phyloP scores from a whole-genome alignment of 2,329 filamentous ascomycete species.

The Beauveria medogensis region DNA sequence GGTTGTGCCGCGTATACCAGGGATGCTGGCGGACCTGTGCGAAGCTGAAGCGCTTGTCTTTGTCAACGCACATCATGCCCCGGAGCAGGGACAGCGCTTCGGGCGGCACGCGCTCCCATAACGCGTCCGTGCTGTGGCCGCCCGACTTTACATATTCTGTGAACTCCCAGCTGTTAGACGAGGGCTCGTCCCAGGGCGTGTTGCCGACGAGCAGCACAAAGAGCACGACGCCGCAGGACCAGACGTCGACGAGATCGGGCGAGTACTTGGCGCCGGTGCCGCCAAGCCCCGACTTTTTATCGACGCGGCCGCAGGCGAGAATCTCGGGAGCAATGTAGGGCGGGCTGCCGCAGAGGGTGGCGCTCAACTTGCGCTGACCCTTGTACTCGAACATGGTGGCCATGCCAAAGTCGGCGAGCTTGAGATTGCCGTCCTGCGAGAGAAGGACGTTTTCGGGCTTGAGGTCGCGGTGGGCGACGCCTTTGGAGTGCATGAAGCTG shows the following conservation, averaged over 20 bases:
- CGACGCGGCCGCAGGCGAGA: slow-evolving; percentile 41
- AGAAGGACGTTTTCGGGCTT: slow-evolving; percentile 95
- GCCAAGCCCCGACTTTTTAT: slow-evolving; percentile 40
- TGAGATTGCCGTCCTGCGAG: slow-evolving; percentile 75
- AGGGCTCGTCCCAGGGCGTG: slow-evolving; percentile 95
- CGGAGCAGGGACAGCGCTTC: slow-evolving; percentile 74
- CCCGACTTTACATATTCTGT: slow-evolving; percentile 75
- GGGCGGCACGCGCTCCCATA: slow-evolving; percentile 73
- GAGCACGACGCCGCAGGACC: slow-evolving; percentile 96
- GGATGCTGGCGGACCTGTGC: slow-evolving; percentile 82
- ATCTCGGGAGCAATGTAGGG: slow-evolving; percentile 98
- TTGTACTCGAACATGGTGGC: slow-evolving; percentile 90
- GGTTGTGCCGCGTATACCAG: slow-evolving; percentile 84
- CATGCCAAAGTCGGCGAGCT: slow-evolving; percentile 94
- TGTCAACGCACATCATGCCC: slow-evolving; percentile 85
- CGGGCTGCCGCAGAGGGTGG: slow-evolving; percentile 88
- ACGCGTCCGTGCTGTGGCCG: slow-evolving; percentile 73
- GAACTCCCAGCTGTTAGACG: slow-evolving; percentile 79
- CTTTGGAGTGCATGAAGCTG: slow-evolving; percentile 92
- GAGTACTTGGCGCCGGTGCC: slow-evolving; percentile 51
- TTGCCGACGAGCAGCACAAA: slow-evolving; percentile 94
- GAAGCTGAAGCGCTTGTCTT: slow-evolving; percentile 70
- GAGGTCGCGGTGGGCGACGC: slow-evolving; percentile 84
- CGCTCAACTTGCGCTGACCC: slow-evolving; percentile 71
- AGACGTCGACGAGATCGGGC: slow-evolving; percentile 81